Conservation (phyloP, 257 asterid genomes). For the Nemophila menziesii region DNA sequence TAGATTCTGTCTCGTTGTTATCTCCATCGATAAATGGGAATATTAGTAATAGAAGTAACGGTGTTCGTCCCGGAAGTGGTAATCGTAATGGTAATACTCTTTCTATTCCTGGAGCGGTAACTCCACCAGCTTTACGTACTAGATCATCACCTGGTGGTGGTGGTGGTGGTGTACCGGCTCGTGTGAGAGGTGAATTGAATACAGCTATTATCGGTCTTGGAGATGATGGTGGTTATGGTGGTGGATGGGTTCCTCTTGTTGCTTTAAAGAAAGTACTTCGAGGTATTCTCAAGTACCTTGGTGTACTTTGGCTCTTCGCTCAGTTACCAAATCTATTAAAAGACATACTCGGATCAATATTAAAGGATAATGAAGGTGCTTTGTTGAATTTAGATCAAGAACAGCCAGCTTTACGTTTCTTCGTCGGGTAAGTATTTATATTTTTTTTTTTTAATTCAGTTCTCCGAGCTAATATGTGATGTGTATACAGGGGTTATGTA, state of each 20-base stretch:
- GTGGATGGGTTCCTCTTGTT: conserved; percentile 99
- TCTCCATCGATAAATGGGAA: conserved; percentile 47
- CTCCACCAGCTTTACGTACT: conserved; percentile 38
- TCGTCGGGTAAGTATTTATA: conserved; percentile 76
- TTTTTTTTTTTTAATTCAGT: conserved; percentile 1
- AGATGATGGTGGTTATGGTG: conserved; percentile 99
- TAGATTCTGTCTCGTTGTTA: conserved; percentile 66
- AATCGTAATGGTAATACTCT: conserved; percentile 64
- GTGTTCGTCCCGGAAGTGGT: conserved; percentile 59
- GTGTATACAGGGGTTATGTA: conserved; percentile 74
- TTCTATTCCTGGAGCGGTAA: conserved; percentile 40
- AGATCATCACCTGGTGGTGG: conserved; percentile 81
- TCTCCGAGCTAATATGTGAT: no score
- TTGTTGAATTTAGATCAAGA: conserved; percentile 93
- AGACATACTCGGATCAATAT: conserved; percentile 94
- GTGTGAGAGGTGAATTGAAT: conserved; percentile 89
- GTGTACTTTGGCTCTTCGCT: conserved; percentile 97
- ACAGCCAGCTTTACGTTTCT: conserved; percentile 99
- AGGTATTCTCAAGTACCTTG: conserved; percentile 94
- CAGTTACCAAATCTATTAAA: conserved; percentile 92
- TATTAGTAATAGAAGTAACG: conserved; percentile 45
- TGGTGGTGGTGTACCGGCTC: conserved; percentile 90
- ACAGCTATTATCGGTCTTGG: conserved; percentile 99
- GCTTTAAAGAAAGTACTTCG: conserved; percentile 96
- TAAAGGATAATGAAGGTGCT: conserved; percentile 95